phyloP scores from a whole-genome alignment of 345 rosid genomes.

The Dovyalis caffra region DNA sequence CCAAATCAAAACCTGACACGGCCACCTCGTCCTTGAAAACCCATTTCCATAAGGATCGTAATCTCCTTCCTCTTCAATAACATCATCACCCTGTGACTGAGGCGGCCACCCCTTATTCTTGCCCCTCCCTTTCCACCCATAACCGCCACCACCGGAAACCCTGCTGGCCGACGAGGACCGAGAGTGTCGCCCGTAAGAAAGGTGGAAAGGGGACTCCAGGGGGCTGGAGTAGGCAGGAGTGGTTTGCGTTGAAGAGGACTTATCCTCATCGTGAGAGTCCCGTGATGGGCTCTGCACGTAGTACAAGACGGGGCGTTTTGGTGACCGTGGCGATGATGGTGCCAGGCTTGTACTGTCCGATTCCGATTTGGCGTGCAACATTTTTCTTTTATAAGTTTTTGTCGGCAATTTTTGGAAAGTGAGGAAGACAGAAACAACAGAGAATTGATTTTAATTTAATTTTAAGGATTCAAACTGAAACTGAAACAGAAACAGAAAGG shows the following conservation, averaged over 20 bases:
- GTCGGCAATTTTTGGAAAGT: not conserved
- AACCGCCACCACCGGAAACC: not conserved
- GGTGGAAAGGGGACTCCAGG: conserved; percentile 20
- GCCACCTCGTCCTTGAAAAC: not conserved
- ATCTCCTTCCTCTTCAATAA: conserved; percentile 21
- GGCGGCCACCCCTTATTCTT: conserved; percentile 15
- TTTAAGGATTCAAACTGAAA: not conserved
- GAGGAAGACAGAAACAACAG: no score
- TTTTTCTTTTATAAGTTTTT: not conserved
- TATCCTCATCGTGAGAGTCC: conserved; percentile 25
- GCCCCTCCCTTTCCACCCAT: conserved; percentile 3
- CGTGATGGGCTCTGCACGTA: conserved; percentile 23
- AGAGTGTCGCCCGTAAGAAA: conserved; percentile 19
- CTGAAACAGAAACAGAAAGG: no score
- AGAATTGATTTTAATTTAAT: not conserved
- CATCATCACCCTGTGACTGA: not conserved
- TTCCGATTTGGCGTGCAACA: conserved; percentile 15
- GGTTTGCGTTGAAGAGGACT: conserved; percentile 11
- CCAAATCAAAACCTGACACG: conserved; percentile 9
- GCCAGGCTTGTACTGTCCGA: conserved; percentile 16
- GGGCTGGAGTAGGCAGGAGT: conserved; percentile 11
- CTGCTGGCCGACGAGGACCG: conserved; percentile 19
- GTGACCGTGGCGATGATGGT: conserved; percentile 10
- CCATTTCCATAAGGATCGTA: not conserved
- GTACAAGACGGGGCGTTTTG: conserved; percentile 20